These are phyloP conservation scores for Comarum palustre DNA, from an alignment of 306 rosid genomes.

Conservation along the genomic window DNA sequence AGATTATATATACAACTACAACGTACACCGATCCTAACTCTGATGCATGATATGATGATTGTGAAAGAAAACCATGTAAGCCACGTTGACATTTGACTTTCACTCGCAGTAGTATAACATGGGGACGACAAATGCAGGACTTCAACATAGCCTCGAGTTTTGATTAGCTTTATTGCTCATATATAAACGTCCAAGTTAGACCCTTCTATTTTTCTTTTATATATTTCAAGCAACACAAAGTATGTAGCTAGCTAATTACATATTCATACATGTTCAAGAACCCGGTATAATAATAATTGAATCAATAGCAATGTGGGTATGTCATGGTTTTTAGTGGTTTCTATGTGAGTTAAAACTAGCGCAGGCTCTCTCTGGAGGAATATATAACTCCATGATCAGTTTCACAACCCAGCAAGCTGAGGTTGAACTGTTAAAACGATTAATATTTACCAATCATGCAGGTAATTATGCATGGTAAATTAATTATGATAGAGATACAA, in stretches of 20 bases:
- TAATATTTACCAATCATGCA: background rate
- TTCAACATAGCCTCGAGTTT: background rate
- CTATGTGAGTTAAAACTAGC: background rate
- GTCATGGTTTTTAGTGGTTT: conserved; percentile 5
- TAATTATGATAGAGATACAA: background rate
- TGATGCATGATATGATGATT: background rate
- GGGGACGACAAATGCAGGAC: background rate
- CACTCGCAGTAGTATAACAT: background rate
- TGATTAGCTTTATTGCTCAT: background rate
- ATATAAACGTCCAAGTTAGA: background rate
- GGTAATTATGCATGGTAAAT: background rate
- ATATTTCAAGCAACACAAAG: background rate
- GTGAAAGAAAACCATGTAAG: background rate
- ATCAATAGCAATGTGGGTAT: background rate
- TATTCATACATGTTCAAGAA: background rate
- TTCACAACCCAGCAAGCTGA: background rate
- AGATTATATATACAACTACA: background rate
- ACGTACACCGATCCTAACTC: too few species aligned
- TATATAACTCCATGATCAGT: background rate
- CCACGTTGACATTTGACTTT: background rate
- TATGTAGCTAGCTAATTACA: background rate
- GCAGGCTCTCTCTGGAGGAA: background rate
- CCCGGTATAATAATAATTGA: background rate
- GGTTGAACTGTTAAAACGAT: background rate
- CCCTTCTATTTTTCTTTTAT: background rate